Percentiles rank a stretch among this genome's conserved stretches.
These are phyloP conservation scores for Phytophthora idaei DNA, from an alignment of 352 stramenopile species.

Conservation along the genomic window DNA sequence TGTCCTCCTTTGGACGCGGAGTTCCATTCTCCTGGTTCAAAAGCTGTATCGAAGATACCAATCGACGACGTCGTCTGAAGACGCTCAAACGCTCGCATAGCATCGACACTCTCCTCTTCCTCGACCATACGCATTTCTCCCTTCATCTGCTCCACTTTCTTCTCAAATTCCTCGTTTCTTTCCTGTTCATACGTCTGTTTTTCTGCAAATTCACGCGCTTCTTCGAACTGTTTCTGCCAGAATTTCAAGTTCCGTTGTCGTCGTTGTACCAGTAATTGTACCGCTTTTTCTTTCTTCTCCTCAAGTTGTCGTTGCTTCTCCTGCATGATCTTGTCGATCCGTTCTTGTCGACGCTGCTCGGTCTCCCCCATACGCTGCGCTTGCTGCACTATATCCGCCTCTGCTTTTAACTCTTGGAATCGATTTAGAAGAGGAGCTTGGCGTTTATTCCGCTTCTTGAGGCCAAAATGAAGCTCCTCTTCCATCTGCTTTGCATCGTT, in stretches of 20 bases:
- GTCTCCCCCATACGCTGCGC: slow-evolving; percentile 43
- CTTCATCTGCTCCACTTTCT: slow-evolving; percentile 38
- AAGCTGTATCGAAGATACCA: slow-evolving; percentile 62
- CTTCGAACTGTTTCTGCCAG: slow-evolving; percentile 70
- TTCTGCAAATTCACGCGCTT: slow-evolving; percentile 52
- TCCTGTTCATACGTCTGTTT: slow-evolving; percentile 44
- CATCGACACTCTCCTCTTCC: slow-evolving; percentile 40
- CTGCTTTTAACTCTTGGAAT: slow-evolving; percentile 43
- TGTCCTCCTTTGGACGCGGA: slow-evolving; percentile 52
- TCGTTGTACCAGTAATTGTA: slow-evolving; percentile 27
- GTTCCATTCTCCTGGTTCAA: slow-evolving; percentile 60
- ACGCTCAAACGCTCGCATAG: slow-evolving; percentile 23
- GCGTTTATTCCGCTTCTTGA: slow-evolving; percentile 63
- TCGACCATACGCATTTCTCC: slow-evolving; percentile 42
- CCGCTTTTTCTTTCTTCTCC: slow-evolving; percentile 28
- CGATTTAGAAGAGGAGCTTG: slow-evolving; percentile 61
- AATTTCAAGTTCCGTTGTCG: slow-evolving; percentile 69
- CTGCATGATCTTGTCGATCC: slow-evolving; percentile 43
- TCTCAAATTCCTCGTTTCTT: slow-evolving; percentile 29
- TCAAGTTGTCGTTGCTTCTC: slow-evolving; percentile 39
- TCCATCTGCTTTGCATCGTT: slow-evolving; percentile 41
- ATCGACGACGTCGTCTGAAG: slow-evolving; percentile 45
- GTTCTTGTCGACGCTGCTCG: slow-evolving; percentile 42
- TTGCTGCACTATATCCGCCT: slow-evolving; percentile 50
- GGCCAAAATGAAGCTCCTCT: slow-evolving; percentile 53